phyloP scores from a whole-genome alignment of 768 basidiomycete genomes.

The Phanerochaete carnosa region DNA sequence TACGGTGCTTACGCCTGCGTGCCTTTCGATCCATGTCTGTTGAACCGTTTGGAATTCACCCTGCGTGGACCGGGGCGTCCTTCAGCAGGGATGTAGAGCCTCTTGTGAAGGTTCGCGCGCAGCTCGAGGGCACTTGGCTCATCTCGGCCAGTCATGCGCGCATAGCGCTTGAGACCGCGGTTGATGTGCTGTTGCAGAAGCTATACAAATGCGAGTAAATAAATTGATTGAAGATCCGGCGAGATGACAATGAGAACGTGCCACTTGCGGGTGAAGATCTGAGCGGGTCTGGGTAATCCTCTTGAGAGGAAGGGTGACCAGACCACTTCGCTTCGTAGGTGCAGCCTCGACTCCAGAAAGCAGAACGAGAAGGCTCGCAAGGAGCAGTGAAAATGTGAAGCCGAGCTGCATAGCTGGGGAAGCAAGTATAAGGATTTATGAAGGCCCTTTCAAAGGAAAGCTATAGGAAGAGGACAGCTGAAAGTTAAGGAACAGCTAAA shows the following conservation, averaged over 20 bases:
- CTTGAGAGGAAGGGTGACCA: slow-evolving; percentile 41
- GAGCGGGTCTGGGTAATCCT: slow-evolving; percentile 28
- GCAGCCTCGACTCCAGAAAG: slow-evolving; percentile 40
- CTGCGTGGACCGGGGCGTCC: slow-evolving; percentile 22
- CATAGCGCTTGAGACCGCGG: slow-evolving; percentile 57
- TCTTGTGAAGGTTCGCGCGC: slow-evolving; percentile 39
- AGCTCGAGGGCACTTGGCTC: slow-evolving; percentile 49
- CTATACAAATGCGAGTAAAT: slow-evolving; percentile 31
- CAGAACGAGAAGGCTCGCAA: slow-evolving; percentile 46
- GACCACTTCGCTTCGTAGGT: slow-evolving; percentile 34
- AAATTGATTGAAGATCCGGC: neutral
- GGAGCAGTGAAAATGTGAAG: slow-evolving; percentile 47
- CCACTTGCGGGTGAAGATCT: slow-evolving; percentile 41
- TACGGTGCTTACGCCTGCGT: neutral
- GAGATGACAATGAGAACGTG: slow-evolving; percentile 22
- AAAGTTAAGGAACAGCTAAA: slow-evolving; percentile 27
- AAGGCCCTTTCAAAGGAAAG: slow-evolving; percentile 21
- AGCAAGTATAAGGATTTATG: slow-evolving; percentile 19
- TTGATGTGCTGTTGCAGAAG: slow-evolving; percentile 70
- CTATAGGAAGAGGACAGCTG: slow-evolving; percentile 17
- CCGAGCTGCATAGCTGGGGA: slow-evolving; percentile 50
- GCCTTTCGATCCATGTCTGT: slow-evolving; percentile 8
- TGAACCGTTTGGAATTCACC: slow-evolving; percentile 13
- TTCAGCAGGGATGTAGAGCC: slow-evolving; percentile 35
- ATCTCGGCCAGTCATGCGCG: slow-evolving; percentile 62